These are phyloP conservation scores for Leccinum griseonigrum DNA, from an alignment of 1,284 basidiomycete species.

Conservation along the genomic window DNA sequence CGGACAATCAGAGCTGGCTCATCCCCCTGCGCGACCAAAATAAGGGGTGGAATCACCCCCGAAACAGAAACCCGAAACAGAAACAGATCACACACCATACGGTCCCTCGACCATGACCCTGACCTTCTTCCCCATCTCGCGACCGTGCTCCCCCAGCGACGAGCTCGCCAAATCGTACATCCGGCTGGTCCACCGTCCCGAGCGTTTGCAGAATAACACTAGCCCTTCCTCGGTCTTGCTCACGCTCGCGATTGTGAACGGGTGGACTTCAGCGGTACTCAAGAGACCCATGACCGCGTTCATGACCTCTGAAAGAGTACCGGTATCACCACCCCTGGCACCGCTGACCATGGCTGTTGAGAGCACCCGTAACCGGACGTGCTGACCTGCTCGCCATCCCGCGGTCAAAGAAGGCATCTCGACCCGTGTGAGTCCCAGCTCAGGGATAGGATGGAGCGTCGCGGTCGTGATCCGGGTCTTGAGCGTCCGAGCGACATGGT, in stretches of 20 bases:
- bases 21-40: neutral
- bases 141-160: conserved; percentile 37
- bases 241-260: conserved; percentile 72
- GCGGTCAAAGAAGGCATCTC: conserved; percentile 58
- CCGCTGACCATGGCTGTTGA: conserved; percentile 44
- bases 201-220: conserved; percentile 60
- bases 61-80: neutral
- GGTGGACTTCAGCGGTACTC: conserved; percentile 65
- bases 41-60: neutral
- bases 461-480: conserved; percentile 67
- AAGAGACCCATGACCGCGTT: conserved; percentile 33
- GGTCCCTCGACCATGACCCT: conserved; percentile 72
- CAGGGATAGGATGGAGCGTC: conserved; percentile 52
- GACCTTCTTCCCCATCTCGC: conserved; percentile 40
- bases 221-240: conserved; percentile 47
- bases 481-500: conserved; percentile 59
- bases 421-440: conserved; percentile 58
- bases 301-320: neutral
- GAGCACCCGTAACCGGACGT: conserved; percentile 72
- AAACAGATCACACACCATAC: conserved; percentile 47
- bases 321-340: neutral
- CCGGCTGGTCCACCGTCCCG: conserved; percentile 61
- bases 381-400: conserved; percentile 85
- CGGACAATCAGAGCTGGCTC: neutral
- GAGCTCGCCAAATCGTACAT: conserved; percentile 55